Percentiles rank a stretch among this genome's conserved stretches.
Conservation (phyloP, 768 basidiomycete species). For the Paxillus ammoniavirescens region DNA sequence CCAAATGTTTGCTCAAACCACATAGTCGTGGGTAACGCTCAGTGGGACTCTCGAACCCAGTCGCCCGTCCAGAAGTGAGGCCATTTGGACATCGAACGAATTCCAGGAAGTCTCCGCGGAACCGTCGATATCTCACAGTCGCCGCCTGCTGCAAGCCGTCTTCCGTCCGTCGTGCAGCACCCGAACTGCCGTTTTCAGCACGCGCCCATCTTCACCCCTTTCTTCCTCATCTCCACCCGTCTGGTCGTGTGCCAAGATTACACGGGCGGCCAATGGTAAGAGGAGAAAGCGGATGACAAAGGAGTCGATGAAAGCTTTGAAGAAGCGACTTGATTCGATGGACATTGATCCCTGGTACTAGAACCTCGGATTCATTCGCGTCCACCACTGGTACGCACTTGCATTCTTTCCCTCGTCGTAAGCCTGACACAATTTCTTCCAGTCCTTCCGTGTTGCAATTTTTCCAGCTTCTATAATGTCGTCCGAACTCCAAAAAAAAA, state of each 20-base stretch:
- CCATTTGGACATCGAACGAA: not conserved
- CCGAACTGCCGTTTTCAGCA: not conserved
- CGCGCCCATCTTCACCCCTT: not conserved
- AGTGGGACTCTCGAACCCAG: not conserved
- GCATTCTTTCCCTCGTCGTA: not conserved
- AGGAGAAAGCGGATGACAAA: constrained; percentile 8
- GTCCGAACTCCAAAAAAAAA: not conserved
- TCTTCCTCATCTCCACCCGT: not conserved
- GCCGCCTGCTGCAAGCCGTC: too few relatives aligned
- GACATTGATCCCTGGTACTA: constrained; percentile 13
- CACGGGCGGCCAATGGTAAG: constrained; percentile 4
- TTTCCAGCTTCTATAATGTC: not conserved
- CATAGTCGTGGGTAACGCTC: constrained; percentile 4
- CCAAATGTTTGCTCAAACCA: not conserved
- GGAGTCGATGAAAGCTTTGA: constrained; percentile 9
- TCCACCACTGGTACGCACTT: not conserved
- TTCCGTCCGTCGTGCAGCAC: too few relatives aligned
- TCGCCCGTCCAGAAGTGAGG: not conserved
- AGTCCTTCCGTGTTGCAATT: not conserved
- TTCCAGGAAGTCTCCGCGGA: not conserved
- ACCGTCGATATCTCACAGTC: too few relatives aligned
- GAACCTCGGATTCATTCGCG: not conserved
- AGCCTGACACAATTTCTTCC: not conserved
- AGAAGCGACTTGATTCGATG: constrained; percentile 8
- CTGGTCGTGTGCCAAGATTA: constrained; percentile 23